These are phyloP conservation scores for Metschnikowia drakensbergensis DNA, from an alignment of 805 yeast genomes.

Conservation along the genomic window DNA sequence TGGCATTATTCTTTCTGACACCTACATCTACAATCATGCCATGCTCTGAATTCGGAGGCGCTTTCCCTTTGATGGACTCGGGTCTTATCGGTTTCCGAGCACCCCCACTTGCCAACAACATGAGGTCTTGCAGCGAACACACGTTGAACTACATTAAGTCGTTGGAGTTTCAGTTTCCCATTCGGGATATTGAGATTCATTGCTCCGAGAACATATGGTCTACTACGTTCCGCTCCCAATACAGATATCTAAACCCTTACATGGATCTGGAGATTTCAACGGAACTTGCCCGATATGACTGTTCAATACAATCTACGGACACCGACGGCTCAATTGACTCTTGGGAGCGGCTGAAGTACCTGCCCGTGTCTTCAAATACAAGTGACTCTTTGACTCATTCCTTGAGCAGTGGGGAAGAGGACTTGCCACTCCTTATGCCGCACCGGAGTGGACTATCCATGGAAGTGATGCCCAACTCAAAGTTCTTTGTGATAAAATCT, in stretches of 20 bases:
- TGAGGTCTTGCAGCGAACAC: background rate
- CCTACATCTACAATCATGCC: background rate
- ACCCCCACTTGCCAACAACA: background rate
- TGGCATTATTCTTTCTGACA: background rate
- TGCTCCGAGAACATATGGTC: background rate
- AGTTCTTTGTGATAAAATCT: slow-evolving; percentile 54
- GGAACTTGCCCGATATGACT: background rate
- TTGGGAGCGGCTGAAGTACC: background rate
- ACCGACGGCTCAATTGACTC: background rate
- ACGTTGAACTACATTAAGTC: background rate
- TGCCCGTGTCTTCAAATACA: background rate
- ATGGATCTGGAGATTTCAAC: background rate
- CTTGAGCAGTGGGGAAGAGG: background rate
- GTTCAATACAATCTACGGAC: background rate
- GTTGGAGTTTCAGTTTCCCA: background rate
- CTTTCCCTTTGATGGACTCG: slow-evolving; percentile 2
- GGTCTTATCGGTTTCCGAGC: slow-evolving; percentile 2
- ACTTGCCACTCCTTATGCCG: background rate
- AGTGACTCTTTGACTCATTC: background rate
- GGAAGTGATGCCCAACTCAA: slow-evolving; percentile 13
- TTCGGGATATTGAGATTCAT: background rate
- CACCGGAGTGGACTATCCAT: background rate
- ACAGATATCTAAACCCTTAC: background rate
- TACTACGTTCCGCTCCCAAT: background rate
- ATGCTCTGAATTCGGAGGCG: too few relatives aligned